Evolutionary conservation across 169 alveolate species (phyloP).

Genomic region (Plasmodium blacklocki): DNA sequence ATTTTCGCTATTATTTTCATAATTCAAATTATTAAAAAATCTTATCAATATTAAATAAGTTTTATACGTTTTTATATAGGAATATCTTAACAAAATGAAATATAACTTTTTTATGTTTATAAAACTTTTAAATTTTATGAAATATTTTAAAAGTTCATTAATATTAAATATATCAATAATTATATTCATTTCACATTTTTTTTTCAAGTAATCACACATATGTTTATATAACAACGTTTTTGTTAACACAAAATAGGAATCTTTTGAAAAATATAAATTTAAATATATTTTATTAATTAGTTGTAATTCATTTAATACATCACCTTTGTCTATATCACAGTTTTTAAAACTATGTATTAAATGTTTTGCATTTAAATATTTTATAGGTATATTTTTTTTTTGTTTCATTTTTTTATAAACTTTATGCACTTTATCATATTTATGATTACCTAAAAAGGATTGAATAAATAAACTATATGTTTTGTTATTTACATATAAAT

Average conservation of each 20-base stretch:
- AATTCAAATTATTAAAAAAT: slow-evolving; percentile 66
- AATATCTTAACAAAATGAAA: slow-evolving; percentile 63
- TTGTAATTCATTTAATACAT: slow-evolving; percentile 58
- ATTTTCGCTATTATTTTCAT: slow-evolving; percentile 12
- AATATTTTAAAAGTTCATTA: slow-evolving; percentile 75
- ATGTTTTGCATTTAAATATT: slow-evolving; percentile 64
- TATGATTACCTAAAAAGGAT: slow-evolving; percentile 59
- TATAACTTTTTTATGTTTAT: slow-evolving; percentile 62
- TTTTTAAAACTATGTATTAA: slow-evolving; percentile 72
- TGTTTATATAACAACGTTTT: slow-evolving; percentile 75
- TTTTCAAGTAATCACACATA: slow-evolving; percentile 68
- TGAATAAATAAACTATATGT: slow-evolving; percentile 73
- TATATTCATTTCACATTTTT: slow-evolving; percentile 73
- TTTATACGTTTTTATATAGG: slow-evolving; percentile 66
- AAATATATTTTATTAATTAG: slow-evolving; percentile 50
- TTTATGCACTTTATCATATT: slow-evolving; percentile 68
- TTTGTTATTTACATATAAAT: slow-evolving; percentile 65
- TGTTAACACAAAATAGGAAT: slow-evolving; percentile 62
- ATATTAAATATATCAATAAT: slow-evolving; percentile 68
- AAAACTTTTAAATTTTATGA: slow-evolving; percentile 74
- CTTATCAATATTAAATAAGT: slow-evolving; percentile 63
- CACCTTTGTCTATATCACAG: slow-evolving; percentile 73
- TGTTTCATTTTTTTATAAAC: slow-evolving; percentile 67
- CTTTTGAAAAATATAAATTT: slow-evolving; percentile 75
- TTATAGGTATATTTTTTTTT: slow-evolving; percentile 60